Conservation (phyloP, 148 eudicot genomes). For the Rhododendron ferrugineum region DNA sequence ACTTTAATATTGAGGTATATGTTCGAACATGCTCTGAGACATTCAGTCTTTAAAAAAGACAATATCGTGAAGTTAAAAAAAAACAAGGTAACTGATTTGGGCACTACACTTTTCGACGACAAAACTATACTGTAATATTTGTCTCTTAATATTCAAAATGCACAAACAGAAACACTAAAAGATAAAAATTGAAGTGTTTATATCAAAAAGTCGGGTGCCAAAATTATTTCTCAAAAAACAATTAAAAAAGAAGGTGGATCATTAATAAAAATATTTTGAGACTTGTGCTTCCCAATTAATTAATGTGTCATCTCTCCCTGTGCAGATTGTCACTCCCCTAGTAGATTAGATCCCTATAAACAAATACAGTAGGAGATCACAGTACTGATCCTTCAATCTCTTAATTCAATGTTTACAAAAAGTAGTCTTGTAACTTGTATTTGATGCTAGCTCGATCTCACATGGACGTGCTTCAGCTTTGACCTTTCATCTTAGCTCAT, state of each 20-base stretch:
- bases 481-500: background rate
- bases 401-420: background rate
- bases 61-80: background rate
- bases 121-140: too few relatives aligned
- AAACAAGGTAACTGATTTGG: background rate
- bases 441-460: background rate
- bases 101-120: too few relatives aligned
- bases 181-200: background rate
- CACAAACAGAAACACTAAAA: too few relatives aligned
- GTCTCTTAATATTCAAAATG: background rate
- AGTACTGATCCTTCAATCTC: background rate
- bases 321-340: background rate
- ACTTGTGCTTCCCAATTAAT: background rate
- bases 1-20: background rate
- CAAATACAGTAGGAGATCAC: background rate
- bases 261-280: background rate
- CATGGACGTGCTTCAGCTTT: background rate
- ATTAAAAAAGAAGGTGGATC: background rate
- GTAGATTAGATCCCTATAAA: background rate
- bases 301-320: background rate
- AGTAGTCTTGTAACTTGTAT: background rate
- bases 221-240: background rate
- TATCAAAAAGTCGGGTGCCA: too few relatives aligned
- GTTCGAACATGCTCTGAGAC: background rate
- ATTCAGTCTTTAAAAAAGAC: background rate